phyloP scores from a whole-genome alignment of 257 asterid genomes.

The Lantana camara region DNA sequence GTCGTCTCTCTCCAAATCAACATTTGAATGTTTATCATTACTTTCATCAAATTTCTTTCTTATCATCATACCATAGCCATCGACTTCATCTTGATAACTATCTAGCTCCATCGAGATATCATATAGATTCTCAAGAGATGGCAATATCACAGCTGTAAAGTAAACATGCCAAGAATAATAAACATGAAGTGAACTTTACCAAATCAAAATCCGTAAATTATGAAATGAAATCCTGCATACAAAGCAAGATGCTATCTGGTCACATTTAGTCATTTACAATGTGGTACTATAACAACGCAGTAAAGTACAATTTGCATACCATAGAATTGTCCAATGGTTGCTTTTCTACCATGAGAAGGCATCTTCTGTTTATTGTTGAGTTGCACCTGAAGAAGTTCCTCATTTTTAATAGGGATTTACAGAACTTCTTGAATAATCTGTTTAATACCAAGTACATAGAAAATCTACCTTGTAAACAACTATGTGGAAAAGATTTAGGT shows the following conservation, averaged over 20 bases:
- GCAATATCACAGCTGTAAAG: constrained; percentile 52
- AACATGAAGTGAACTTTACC: no score
- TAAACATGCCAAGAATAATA: background rate
- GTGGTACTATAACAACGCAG: background rate
- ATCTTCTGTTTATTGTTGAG: constrained; percentile 33
- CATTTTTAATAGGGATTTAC: background rate
- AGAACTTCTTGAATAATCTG: background rate
- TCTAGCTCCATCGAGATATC: constrained; percentile 28
- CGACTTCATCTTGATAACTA: constrained; percentile 21
- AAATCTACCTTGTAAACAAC: constrained; percentile 46
- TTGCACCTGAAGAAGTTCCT: constrained; percentile 34
- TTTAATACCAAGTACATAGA: background rate
- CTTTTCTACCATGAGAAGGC: constrained; percentile 47
- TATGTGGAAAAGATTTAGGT: constrained; percentile 45
- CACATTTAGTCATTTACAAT: background rate
- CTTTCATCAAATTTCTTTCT: constrained; percentile 31
- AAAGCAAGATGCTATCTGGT: no score
- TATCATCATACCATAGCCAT: constrained; percentile 1
- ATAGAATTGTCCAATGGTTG: constrained; percentile 51
- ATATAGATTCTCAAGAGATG: constrained; percentile 42
- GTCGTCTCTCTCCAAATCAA: constrained; percentile 45
- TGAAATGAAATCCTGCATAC: background rate
- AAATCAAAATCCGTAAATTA: background rate
- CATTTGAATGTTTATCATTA: constrained; percentile 16
- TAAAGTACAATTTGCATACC: constrained; percentile 28